Evolutionary conservation across 164 flowering plant genomes (phyloP), one percentile per base, ranked within the genome.

Genomic region (Tinospora cordifolia): DNA sequence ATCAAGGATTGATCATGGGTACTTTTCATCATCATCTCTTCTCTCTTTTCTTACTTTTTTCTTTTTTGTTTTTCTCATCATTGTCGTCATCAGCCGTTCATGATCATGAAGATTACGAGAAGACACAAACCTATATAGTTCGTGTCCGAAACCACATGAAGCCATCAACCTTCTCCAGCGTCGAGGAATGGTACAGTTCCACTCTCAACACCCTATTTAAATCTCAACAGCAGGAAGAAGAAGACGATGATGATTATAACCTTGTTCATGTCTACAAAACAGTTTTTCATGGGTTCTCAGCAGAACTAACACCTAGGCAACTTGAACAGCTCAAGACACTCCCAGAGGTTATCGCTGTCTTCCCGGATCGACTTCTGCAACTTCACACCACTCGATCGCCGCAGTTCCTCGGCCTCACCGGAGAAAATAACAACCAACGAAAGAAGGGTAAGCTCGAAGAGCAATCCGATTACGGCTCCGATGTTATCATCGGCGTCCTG

Each of bases 381-480:
- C 40, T 87, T 22, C 90, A 90, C 63, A 94, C 98, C 67, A 94
- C 98, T 0, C 85, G 99, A 19, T 92, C 98, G 8, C 99, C 99
- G 6, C 77, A 87, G 70, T 94, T 94, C 68, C 83, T 94, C 0
- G 98, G 99, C n/a, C n/a, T n/a, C n/a, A n/a, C n/a, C n/a, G n/a
- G n/a, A n/a, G n/a, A n/a, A n/a, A n/a, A n/a, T n/a, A n/a, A n/a
- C n/a, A n/a, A n/a, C n/a, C n/a, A n/a, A n/a, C n/a, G n/a, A n/a
- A n/a, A n/a, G n/a, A n/a, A n/a, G n/a, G 93, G 97, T 1, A 70
- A 88, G 44, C 80, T 89, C 6, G 85, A 87, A 67, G 99, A 92
- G n/a, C n/a, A n/a, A 75, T 87, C 98, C 22, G 97, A 91, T 69
- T 92, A 83, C 69, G 99, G 99, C n/a, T 88, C 98, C 9, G 94